Conservation (phyloP, 176 grass and related monocot species). For the Musa schizocarpa region DNA sequence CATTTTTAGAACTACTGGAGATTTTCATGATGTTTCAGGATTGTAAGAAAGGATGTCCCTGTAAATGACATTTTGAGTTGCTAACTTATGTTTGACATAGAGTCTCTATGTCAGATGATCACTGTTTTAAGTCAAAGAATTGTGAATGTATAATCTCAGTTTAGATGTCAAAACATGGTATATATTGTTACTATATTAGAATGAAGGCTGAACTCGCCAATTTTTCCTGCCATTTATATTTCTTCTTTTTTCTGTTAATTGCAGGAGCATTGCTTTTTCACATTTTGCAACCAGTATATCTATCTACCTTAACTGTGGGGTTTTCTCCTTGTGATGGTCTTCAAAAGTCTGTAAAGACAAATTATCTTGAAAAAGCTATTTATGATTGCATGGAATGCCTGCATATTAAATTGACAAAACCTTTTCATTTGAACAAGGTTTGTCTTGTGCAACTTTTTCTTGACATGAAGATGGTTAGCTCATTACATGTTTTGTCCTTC, state of each 20-base stretch:
- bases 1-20: too few relatives aligned
- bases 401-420: neutral
- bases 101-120: neutral
- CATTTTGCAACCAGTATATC: slow-evolving; percentile 75
- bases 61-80: neutral
- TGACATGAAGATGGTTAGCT: slow-evolving; percentile 14
- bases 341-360: slow-evolving; percentile 33
- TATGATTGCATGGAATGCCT: slow-evolving; percentile 35
- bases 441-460: slow-evolving; percentile 11
- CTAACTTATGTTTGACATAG: neutral
- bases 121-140: neutral
- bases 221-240: slow-evolving; percentile 1
- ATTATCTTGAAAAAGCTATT: slow-evolving; percentile 33
- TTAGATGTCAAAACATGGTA: neutral
- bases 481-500: slow-evolving; percentile 2
- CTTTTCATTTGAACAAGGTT: slow-evolving; percentile 40
- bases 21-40: too few relatives aligned
- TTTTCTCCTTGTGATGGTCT: slow-evolving; percentile 30
- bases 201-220: neutral
- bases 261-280: slow-evolving; percentile 61
- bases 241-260: slow-evolving; percentile 3
- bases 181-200: neutral
- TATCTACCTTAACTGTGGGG: slow-evolving; percentile 59
- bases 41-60: neutral
- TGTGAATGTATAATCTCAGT: neutral